Percentiles rank a stretch among this genome's conserved stretches.
Evolutionary conservation across 2,329 filamentous ascomycete species (phyloP).

Genomic region (Colletotrichum sp.): DNA sequence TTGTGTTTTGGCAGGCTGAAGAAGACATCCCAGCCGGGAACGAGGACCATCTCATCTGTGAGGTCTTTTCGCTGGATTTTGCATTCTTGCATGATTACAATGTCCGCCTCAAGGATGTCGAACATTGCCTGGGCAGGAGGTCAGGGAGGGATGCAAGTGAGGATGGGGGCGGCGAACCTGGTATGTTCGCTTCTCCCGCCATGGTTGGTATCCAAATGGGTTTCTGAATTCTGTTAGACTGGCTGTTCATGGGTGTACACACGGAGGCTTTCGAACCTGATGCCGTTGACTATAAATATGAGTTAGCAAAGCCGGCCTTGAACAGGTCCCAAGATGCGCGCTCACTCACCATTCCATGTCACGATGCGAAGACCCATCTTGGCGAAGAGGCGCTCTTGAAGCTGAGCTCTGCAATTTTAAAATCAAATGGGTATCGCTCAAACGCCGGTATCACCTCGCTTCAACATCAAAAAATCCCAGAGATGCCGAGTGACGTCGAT

Average conservation of each 20-base stretch:
- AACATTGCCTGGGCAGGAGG: slow-evolving; percentile 79
- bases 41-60: slow-evolving; percentile 92
- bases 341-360: slow-evolving; percentile 79
- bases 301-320: slow-evolving; percentile 24
- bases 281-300: slow-evolving; percentile 71
- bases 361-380: slow-evolving; percentile 81
- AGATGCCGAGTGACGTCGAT: neutral
- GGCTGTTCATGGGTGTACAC: neutral
- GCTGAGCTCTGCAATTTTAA: no score
- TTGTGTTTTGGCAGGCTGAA: slow-evolving; percentile 94
- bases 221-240: slow-evolving; percentile 56
- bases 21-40: slow-evolving; percentile 94
- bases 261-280: slow-evolving; percentile 58
- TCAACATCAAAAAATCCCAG: neutral
- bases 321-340: neutral
- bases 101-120: slow-evolving; percentile 88
- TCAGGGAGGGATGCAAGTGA: neutral
- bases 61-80: slow-evolving; percentile 96
- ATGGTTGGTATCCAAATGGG: slow-evolving; percentile 85
- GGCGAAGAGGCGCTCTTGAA: neutral
- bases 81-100: slow-evolving; percentile 92
- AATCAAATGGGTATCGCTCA: neutral
- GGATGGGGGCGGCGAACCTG: slow-evolving; percentile 49
- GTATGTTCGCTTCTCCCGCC: slow-evolving; percentile 74
- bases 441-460: neutral